A percentile compares a stretch with the other conserved stretches of the same genome.
These are phyloP conservation scores for Hygrophila difformis DNA, from an alignment of 257 asterid species.

Conservation along the genomic window DNA sequence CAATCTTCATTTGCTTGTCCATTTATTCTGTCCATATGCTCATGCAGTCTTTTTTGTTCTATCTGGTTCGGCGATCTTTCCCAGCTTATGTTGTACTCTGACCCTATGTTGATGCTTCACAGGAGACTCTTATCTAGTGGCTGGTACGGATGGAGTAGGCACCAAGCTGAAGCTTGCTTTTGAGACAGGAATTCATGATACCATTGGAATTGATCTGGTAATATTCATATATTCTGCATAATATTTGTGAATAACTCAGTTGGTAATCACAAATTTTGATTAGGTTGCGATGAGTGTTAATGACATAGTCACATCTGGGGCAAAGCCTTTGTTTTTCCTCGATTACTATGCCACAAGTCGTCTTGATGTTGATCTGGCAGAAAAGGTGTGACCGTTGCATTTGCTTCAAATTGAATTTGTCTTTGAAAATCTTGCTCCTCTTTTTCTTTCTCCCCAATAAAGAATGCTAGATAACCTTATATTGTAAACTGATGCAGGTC, in stretches of 20 bases:
- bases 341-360: slow-evolving; percentile 91
- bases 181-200: slow-evolving; percentile 91
- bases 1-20: too few species aligned
- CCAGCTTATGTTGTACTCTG: neutral
- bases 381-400: slow-evolving; percentile 43
- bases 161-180: slow-evolving; percentile 92
- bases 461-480: neutral
- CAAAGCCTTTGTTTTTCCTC: slow-evolving; percentile 92
- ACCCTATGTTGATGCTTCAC: slow-evolving; percentile 10
- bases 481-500: slow-evolving; percentile 47
- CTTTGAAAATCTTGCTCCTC: neutral
- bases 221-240: neutral
- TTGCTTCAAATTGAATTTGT: neutral
- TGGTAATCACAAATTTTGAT: slow-evolving; percentile 9
- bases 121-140: slow-evolving; percentile 93
- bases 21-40: too few species aligned
- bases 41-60: neutral
- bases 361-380: slow-evolving; percentile 94
- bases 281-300: slow-evolving; percentile 99
- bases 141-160: slow-evolving; percentile 98
- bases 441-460: neutral
- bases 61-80: neutral
- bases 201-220: slow-evolving; percentile 97
- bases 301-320: slow-evolving; percentile 95
- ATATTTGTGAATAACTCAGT: neutral